Evolutionary conservation across 2,329 filamentous ascomycete species (phyloP), one percentile per base, ranked within the genome.

Genomic region (Allantophomopsis cytisporea): DNA sequence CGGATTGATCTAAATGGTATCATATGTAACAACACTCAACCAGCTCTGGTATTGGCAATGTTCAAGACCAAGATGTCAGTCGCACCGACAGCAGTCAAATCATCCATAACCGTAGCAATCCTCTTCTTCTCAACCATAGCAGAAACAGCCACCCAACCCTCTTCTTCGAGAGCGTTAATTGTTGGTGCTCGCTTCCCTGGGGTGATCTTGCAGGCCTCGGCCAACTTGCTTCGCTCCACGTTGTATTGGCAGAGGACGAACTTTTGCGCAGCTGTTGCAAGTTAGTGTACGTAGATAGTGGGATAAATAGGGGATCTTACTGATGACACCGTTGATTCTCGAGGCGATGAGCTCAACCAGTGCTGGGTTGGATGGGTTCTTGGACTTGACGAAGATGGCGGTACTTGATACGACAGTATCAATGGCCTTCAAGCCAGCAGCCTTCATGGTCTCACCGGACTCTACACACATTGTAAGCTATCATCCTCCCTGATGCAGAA

Each of bases 181-280:
- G 89, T 96, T 2, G 91, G 85, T 2, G 91, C 88, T 38, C 91
- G 82, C 66, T 91, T 94, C 45, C 91, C 91, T 0, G 91, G 91
- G 0, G 91, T 95, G 56, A 96, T 83, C 50, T 72, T 72, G 36
- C 71, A 75, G 7, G 83, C 88, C 23, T 67, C 64, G 7, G 68
- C 54, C 41, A 98, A 73, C 39, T 74, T 72, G 36, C 62, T 58
- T 44, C 88, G 77, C 50, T 83, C 73, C 43, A 96, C 76, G 63
- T 98, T 98, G 71, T 96, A 98, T 56, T 93, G 87, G 67, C 91
- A 96, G 21, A 96, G 75, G 20, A 96, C 86, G 57, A 83, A 96
- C 60, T 78, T 81, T 64, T 98, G 86, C 8, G 91, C 91, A 33
- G 86, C 73, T 77, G 45, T 33, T 35, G 11, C 4, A 15, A 35